Conservation (phyloP, 768 basidiomycete species). For the Tricholoma matsutake region DNA sequence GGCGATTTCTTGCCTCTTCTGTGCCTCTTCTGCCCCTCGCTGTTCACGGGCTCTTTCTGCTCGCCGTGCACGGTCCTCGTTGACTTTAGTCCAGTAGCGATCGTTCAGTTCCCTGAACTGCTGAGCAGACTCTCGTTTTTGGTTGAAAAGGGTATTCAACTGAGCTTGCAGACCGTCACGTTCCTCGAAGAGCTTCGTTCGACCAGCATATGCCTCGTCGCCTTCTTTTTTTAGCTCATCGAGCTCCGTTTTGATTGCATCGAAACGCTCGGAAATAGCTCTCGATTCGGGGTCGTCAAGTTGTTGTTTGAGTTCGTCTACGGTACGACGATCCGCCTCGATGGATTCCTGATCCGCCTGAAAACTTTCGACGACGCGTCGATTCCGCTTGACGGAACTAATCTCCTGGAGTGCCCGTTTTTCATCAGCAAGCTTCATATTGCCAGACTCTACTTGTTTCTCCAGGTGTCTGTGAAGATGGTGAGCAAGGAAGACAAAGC, state of each 20-base stretch:
- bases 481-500: conserved; percentile 8
- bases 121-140: conserved; percentile 72
- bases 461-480: conserved; percentile 63
- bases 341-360: conserved; percentile 77
- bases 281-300: conserved; percentile 90
- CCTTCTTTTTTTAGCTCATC: conserved; percentile 83
- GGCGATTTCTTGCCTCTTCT: conserved; percentile 76
- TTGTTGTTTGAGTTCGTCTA: conserved; percentile 79
- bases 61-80: conserved; percentile 83
- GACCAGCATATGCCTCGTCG: conserved; percentile 79
- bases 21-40: conserved; percentile 71
- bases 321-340: conserved; percentile 65
- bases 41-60: conserved; percentile 75
- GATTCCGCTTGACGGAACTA: conserved; percentile 61
- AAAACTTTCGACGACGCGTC: conserved; percentile 78
- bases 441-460: conserved; percentile 88
- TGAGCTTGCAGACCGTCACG: conserved; percentile 69
- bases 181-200: conserved; percentile 84
- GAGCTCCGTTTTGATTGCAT: conserved; percentile 79
- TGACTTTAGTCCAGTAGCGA: conserved; percentile 75
- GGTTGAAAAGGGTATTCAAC: conserved; percentile 65
- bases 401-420: conserved; percentile 95
- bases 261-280: conserved; percentile 77
- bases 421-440: conserved; percentile 90
- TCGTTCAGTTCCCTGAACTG: conserved; percentile 83